phyloP scores from a whole-genome alignment of 2,329 filamentous ascomycete species.

The Cercospora nicotianae region DNA sequence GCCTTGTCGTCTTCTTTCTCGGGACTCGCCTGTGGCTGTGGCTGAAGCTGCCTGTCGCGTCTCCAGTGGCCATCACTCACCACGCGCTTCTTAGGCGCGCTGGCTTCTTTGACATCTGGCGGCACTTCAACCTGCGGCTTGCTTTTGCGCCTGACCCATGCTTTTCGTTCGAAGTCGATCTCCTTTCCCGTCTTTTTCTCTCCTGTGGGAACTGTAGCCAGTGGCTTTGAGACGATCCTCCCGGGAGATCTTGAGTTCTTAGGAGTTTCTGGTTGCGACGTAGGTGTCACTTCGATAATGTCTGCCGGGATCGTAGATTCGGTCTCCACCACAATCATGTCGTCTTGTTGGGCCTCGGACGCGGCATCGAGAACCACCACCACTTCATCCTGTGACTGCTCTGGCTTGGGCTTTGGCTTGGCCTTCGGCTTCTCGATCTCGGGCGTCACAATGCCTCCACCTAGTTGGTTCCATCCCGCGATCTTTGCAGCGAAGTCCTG shows the following conservation, averaged over 20 bases:
- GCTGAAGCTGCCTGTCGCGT: constrained; percentile 31
- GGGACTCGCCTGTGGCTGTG: constrained; percentile 27
- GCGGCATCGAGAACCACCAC: constrained; percentile 27
- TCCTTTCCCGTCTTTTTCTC: constrained; percentile 30
- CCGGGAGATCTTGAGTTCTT: constrained; percentile 8
- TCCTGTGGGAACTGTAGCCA: constrained; percentile 7
- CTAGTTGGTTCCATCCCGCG: constrained; percentile 36
- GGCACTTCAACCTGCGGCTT: constrained; percentile 43
- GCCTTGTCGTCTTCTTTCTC: constrained; percentile 30
- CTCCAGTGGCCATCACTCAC: constrained; percentile 89
- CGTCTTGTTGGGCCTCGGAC: constrained; percentile 13
- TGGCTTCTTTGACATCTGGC: constrained; percentile 51
- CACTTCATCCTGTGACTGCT: constrained; percentile 32
- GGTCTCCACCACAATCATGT: constrained; percentile 28
- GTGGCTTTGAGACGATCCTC: constrained; percentile 13
- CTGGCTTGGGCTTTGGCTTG: not conserved
- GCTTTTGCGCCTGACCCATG: constrained; percentile 40
- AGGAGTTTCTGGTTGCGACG: constrained; percentile 9
- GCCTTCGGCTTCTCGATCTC: constrained; percentile 3
- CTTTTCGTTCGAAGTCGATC: constrained; percentile 38
- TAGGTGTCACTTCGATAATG: constrained; percentile 11
- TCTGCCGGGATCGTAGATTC: constrained; percentile 15
- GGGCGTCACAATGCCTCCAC: constrained; percentile 28
- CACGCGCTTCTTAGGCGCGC: constrained; percentile 83
- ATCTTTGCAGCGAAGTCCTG: constrained; percentile 39